Base-by-base conservation (phyloP, 1,139 yeast species). In the Kodamaea fungicola region DNA sequence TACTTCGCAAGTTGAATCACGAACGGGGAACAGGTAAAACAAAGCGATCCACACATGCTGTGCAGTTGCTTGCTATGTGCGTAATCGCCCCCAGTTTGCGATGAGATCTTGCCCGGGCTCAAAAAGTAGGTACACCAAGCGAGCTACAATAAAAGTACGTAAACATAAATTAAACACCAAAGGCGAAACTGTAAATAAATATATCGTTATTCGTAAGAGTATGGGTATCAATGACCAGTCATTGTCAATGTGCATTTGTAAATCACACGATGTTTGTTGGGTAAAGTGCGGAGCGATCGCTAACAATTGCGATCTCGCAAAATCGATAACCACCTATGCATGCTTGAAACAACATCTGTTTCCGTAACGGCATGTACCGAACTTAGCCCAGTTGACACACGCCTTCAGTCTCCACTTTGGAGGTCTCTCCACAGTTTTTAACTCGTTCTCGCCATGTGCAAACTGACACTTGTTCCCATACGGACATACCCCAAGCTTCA, bases 321-420 rank as follows among this genome's bases (percentile, higher is more conserved):
- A 16, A 16, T 16, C 19, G 19, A 16, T 16, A 16, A 16, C 19
- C 19, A 16, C 19, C 19, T 16, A 16, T 16, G 19, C 86, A 61
- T 89, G 97, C 56, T 84, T 85, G 67, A 89, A 89, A 55, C 96
- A 87, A 61, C 97, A 89, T 56, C 97, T 76, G 59, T 78, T 86
- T 25, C 96, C 96, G 61, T 89, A 89, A 36, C 95, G 79, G 59
- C 97, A 89, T 37, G 78, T 68, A 16, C 96, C 96, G 39, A 73
- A 76, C 56, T 83, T 83, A 29, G 80, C 57, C 96, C 96, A 89
- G 61, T 89, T 89, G 46, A 80, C 83, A 64, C 97, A 89, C 16
- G 94, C 87, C 64, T 88, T 89, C 22, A 96, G 85, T 57, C 96
- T 78, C 85, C 94, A 89, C 55, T 88, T 89, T 42, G 84, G 79